Evolutionary conservation across 2,329 filamentous ascomycete genomes (phyloP), one percentile per base, ranked within the genome.

Genomic region (Cladophialophora bantiana): DNA sequence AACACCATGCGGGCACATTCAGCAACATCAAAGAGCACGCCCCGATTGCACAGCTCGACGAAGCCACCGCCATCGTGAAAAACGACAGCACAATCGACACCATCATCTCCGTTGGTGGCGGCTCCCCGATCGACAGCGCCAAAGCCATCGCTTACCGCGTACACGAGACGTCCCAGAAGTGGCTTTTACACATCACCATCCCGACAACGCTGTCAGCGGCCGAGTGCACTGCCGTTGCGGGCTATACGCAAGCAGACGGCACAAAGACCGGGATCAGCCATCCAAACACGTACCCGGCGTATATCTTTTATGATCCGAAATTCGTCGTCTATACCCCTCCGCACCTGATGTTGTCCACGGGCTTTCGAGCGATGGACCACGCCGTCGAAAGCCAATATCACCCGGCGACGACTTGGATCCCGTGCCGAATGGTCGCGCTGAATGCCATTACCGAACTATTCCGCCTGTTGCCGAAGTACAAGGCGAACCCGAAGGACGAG

Each of bases 311-410:
- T 74, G 85, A 87, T 71, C 73, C 82, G 13, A 77, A 74, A 1
- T 86, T 85, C 66, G 83, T 80, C 0, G 73, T 81, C 15, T 75
- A 86, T 63, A 87, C 85, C 3, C 85, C 85, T 0, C 74, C 77
- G 18, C 75, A 77, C 42, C 77, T 87, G 0, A 85, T 82, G 78
- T 74, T 84, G 58, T 81, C 80, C 59, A 87, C 85, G 0, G 85
- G 81, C 0, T 74, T 88, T 62, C 76, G 85, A 12, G 83, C 85
- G 0, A 74, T 87, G 63, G 85, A 87, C 70, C 85, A 88, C 68
- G 84, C 85, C 0, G 76, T 87, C 57, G 85, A 88, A 72, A 65
- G 81, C 1, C 75, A 85, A 66, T 86, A 86, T 69, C 83, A 87
- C 65, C 82, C 83, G 0, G 82, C 80, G 0, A 78, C 83, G 1